Base-by-base conservation (phyloP, 768 basidiomycete species). In the Tremella mesenterica region DNA sequence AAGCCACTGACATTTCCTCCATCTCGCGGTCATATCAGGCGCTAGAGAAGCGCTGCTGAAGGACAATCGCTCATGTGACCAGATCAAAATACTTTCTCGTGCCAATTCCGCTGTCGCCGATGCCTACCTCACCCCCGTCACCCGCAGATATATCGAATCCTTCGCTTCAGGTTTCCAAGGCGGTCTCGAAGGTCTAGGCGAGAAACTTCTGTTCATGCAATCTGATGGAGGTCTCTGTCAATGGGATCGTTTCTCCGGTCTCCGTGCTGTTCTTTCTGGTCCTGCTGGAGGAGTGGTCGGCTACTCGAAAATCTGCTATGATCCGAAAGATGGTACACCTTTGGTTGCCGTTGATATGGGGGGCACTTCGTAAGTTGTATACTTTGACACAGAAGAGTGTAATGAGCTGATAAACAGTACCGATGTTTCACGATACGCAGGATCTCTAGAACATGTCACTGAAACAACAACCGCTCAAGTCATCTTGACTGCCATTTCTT, bases 271-370 rank as follows among this genome's bases (percentile, higher is more conserved):
- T 5, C 38, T 41, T 8, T 4, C 57, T 14, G 72, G 73, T 2
- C 92, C 91, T 0, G 92, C 91, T 0, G 91, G 91, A 4, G 91
- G 91, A 2, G 92, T 96, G 7, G 92, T 96, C 0, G 92, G 92
- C 0, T 92, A 87, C 64, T 88, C 90, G 0, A 75, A 89, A 57
- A 90, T 87, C 4, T 74, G 74, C 10, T 90, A 86, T 60, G 93
- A 88, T 86, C 88, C 91, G 59, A 73, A 80, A 57, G 70, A 77
- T 57, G 82, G 79, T 64, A 75, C 79, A 29, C 86, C 90, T 0
- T 81, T 92, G 59, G 90, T 92, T 54, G 87, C 88, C 85, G 85
- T 62, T 18, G 82, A 76, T n/a, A 52, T 48, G 47, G 47, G 91
- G 4, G 90, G 90, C 16, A 95, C 91, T 0, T 8, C 38, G 21